Evolutionary conservation across 2,329 filamentous ascomycete genomes (phyloP), one percentile per base, ranked within the genome.

Genomic region (Diplodia scrobiculata): DNA sequence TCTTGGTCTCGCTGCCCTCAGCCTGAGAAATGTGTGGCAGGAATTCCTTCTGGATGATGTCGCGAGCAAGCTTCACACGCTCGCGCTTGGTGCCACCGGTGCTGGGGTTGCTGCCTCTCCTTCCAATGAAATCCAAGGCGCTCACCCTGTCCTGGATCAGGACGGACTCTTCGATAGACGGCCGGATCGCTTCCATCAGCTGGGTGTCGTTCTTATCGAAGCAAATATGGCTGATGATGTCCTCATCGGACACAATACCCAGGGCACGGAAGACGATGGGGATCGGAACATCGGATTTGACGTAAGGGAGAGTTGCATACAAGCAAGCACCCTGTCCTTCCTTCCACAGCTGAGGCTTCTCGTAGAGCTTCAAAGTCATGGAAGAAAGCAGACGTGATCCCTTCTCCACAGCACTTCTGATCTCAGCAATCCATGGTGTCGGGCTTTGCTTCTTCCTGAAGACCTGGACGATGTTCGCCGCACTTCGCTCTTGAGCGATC

Each of bases 401-500:
- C 78, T 97, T 97, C 78, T 99, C 95, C 9, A 98, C 87, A 1
- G 96, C 94, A 78, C 93, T 97, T 79, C 95, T 87, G 72, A 99
- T 97, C 79, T 99, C 95, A 13, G 95, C 96, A 27, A 94, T 90
- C 78, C 95, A 97, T 1, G 92, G 93, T 69, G 92, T 96, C 10
- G 92, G 91, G 70, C 91, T 94, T n/a, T 92, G 92, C 71, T 94
- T 92, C 82, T 99, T 99, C 81, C 96, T 94, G 86, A 99, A 99
- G 32, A 99, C 94, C 79, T 99, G 95, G 5, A 99, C 95, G 67
- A 98, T 99, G 75, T 99, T 99, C 75, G 94, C 95, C 48, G 95
- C 95, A 76, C 93, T 97, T 69, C 95, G 90, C 79, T 99, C 95
- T 77, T 99, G 95, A 1, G 95, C 95, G 73, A 99, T 99, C 71